phyloP scores from a whole-genome alignment of 352 stramenopile species.

The Pythium scleroteichum region DNA sequence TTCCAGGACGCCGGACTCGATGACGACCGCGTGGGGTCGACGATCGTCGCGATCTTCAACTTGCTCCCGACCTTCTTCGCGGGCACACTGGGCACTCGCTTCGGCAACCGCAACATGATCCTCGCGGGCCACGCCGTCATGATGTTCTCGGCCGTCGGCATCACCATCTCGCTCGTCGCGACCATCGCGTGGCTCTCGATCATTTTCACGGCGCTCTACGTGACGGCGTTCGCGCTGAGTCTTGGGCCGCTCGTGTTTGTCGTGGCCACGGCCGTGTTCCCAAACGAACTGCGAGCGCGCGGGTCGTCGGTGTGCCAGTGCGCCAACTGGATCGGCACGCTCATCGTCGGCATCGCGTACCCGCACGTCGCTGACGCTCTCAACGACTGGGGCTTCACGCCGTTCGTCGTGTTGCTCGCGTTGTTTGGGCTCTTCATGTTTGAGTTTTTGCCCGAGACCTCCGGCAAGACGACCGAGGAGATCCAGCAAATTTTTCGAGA shows the following conservation, averaged over 20 bases:
- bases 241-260: conserved; percentile 58
- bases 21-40: conserved; percentile 53
- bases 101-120: conserved; percentile 53
- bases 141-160: conserved; percentile 19
- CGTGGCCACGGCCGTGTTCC: conserved; percentile 54
- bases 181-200: conserved; percentile 47
- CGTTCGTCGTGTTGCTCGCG: conserved; percentile 21
- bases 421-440: conserved; percentile 21
- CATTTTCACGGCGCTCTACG: conserved; percentile 50
- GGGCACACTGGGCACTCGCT: conserved; percentile 38
- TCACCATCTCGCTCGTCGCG: conserved; percentile 37
- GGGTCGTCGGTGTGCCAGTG: conserved; percentile 50
- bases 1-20: conserved; percentile 59
- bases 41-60: conserved; percentile 57
- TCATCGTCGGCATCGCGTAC: conserved; percentile 55
- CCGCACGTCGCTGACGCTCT: conserved; percentile 51
- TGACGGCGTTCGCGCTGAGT: conserved; percentile 42
- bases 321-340: conserved; percentile 54
- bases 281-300: conserved; percentile 44
- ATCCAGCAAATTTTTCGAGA: conserved; percentile 23
- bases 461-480: conserved; percentile 27
- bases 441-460: conserved; percentile 22
- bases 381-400: conserved; percentile 37
- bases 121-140: conserved; percentile 50
- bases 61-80: conserved; percentile 52